Percentiles rank a stretch among this genome's conserved stretches.
phyloP scores from a whole-genome alignment of 2,329 filamentous ascomycete species.

The Aspergillus pseudotamarii region DNA sequence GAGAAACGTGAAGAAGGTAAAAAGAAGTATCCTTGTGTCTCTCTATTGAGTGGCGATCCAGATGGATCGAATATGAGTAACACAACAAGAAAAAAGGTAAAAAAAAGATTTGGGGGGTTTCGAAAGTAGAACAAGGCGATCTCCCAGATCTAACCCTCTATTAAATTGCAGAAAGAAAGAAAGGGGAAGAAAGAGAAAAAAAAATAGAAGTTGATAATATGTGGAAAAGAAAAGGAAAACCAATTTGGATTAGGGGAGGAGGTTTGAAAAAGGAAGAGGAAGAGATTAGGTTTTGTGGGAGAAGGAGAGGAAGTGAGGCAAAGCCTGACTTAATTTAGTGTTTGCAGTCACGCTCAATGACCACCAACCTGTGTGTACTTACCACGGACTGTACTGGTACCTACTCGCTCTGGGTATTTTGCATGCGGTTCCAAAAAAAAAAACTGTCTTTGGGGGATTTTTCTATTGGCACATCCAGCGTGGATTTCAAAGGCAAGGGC shows the following conservation, averaged over 20 bases:
- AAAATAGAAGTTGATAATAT: slow-evolving; percentile 19
- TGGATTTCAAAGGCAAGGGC: neutral
- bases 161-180: slow-evolving; percentile 27
- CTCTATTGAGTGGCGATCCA: slow-evolving; percentile 27
- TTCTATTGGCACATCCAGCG: neutral
- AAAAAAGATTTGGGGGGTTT: slow-evolving; percentile 28
- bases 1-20: slow-evolving; percentile 28
- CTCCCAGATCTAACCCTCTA: slow-evolving; percentile 31
- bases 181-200: slow-evolving; percentile 17
- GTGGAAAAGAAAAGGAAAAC: slow-evolving; percentile 20
- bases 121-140: slow-evolving; percentile 28
- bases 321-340: slow-evolving; percentile 13
- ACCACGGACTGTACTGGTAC: neutral
- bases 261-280: slow-evolving; percentile 19
- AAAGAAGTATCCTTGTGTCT: slow-evolving; percentile 19
- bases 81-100: slow-evolving; percentile 31
- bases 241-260: slow-evolving; percentile 18
- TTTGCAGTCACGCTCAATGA: slow-evolving; percentile 1
- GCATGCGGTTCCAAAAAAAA: neutral
- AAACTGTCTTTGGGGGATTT: neutral
- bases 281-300: slow-evolving; percentile 31
- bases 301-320: slow-evolving; percentile 21
- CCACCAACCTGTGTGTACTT: neutral
- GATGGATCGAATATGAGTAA: slow-evolving; percentile 30
- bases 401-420: neutral